Evolutionary conservation across 2,329 filamentous ascomycete genomes (phyloP), one percentile per base, ranked within the genome.

Genomic region (Rasamsonia emersonii): DNA sequence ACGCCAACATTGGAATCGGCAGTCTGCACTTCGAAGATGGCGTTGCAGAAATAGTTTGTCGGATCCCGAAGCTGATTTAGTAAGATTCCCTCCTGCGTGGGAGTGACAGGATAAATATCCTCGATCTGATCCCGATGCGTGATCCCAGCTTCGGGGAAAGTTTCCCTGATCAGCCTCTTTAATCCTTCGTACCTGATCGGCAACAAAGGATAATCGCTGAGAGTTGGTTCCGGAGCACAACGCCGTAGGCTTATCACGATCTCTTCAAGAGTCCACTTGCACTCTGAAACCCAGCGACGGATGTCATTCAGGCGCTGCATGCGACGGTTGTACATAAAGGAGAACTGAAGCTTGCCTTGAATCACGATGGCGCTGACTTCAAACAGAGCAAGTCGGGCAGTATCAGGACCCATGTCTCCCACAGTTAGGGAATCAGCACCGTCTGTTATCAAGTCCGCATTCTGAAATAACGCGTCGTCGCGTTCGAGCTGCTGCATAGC

Each of bases 21-120:
- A n/a, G 24, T 32, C 17, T 29, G 36, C 16, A 40, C 28, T 10
- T 38, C 41, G 19, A 41, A 46, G 18, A 37, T 31, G 19, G 27
- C 41, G 14, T 40, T 16, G 31, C 35, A 39, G 11, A 34, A 26
- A 33, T 46, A 37, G 14, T 41, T 40, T n/a, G 38, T n/a, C 26
- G 46, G 27, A 28, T 46, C 35, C 11, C 40, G 44, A 8, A 40
- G 18, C 29, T 48, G 45, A 21, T 39, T 46, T 8, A 49, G 38
- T 4, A 47, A 32, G 18, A 53, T 43, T 7, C 46, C 45, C 16
- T 45, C 35, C 25, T 52, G 49, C 30, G 50, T 39, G 4, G 49
- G 41, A 24, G 45, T 47, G 15, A 37, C 42, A 15, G 44, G 42
- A 24, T 46, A 52, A 9, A 41, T 33, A 15, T 49, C 40, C 18